phyloP scores from a whole-genome alignment of 169 alveolate genomes.

The Cryptosporidium meleagridis region DNA sequence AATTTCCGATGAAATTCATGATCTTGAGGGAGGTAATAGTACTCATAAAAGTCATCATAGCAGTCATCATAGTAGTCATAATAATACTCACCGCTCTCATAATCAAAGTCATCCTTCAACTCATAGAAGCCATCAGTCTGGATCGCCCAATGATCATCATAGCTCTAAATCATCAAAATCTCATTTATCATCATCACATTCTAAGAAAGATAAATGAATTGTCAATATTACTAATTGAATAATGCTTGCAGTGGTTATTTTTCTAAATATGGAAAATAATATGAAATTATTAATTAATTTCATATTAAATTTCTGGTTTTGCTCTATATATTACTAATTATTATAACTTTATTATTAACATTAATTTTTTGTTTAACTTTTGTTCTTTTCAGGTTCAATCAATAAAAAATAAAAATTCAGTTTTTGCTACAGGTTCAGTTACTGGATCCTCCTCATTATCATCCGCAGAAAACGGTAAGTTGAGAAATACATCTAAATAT shows the following conservation, averaged over 20 bases:
- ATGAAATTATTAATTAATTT: background rate
- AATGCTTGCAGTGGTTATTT: slow-evolving; percentile 14
- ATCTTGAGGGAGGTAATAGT: background rate
- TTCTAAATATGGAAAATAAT: background rate
- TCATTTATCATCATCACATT: background rate
- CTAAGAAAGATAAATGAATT: background rate
- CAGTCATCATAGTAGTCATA: slow-evolving; percentile 20
- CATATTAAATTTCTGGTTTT: slow-evolving; percentile 6
- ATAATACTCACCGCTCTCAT: slow-evolving; percentile 33
- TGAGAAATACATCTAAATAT: background rate
- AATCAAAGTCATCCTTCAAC: slow-evolving; percentile 21
- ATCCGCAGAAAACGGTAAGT: slow-evolving; percentile 65
- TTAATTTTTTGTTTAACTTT: slow-evolving; percentile 6
- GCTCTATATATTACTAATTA: background rate
- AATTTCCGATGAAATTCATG: background rate
- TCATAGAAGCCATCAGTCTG: slow-evolving; percentile 30
- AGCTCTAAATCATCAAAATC: background rate
- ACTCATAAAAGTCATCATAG: slow-evolving; percentile 27
- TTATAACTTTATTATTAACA: background rate
- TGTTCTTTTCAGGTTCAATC: slow-evolving; percentile 56
- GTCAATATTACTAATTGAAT: background rate
- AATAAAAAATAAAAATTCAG: slow-evolving; percentile 46
- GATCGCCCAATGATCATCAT: background rate
- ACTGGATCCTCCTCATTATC: background rate
- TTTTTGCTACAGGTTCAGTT: slow-evolving; percentile 15